phyloP scores from a whole-genome alignment of 768 basidiomycete genomes.

The Trametes cubensis region DNA sequence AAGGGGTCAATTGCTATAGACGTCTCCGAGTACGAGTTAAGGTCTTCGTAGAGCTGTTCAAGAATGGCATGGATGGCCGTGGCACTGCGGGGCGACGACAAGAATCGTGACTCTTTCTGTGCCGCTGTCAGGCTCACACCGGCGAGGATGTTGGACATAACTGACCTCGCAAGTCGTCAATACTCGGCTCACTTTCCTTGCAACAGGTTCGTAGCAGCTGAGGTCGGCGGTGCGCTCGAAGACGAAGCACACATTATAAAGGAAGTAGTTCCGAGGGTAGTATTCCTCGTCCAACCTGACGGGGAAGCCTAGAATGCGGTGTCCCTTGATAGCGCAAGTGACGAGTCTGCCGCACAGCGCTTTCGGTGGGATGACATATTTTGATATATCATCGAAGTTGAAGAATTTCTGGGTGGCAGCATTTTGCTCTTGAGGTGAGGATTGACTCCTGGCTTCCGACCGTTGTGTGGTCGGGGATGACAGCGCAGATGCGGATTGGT shows the following conservation, averaged over 20 bases:
- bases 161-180: constrained; percentile 86
- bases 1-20: constrained; percentile 89
- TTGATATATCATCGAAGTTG: constrained; percentile 89
- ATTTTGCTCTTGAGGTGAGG: constrained; percentile 25
- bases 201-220: constrained; percentile 94
- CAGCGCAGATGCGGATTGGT: constrained; percentile 55
- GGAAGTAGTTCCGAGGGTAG: constrained; percentile 86
- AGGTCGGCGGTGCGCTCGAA: constrained; percentile 90
- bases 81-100: constrained; percentile 73
- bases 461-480: constrained; percentile 50
- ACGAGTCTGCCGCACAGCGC: constrained; percentile 87
- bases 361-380: constrained; percentile 90
- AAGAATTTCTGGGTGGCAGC: constrained; percentile 63
- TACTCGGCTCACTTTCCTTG: constrained; percentile 92
- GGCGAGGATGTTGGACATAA: constrained; percentile 2
- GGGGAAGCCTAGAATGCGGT: constrained; percentile 92
- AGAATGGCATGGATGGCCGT: constrained; percentile 78
- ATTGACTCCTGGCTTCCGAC: constrained; percentile 45
- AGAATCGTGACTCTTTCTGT: constrained; percentile 86
- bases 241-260: constrained; percentile 95
- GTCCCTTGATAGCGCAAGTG: constrained; percentile 76
- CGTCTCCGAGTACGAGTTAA: constrained; percentile 97
- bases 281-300: constrained; percentile 64
- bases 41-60: constrained; percentile 94
- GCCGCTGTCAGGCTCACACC: not conserved